Evolutionary conservation across 768 basidiomycete genomes (phyloP), one percentile per base, ranked within the genome.

Genomic region (Rhizopogon vesiculosus): DNA sequence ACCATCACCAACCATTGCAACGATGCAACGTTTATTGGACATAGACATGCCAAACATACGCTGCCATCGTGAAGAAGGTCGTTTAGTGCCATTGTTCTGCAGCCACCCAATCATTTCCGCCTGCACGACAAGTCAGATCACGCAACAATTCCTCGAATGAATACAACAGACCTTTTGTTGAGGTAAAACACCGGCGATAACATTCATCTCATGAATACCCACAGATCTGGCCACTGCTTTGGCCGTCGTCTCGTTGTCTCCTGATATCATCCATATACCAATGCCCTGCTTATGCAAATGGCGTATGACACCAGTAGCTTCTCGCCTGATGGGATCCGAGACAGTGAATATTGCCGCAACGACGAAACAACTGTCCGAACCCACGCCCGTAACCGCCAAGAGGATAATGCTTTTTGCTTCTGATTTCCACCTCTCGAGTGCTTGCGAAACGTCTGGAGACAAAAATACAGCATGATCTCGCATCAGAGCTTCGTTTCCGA

Each of bases 141-240:
- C 18, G 1, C 18, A 12, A 33, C 1, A 18, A 18, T 16, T n/a
- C 31, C 7, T 18, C 13, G 10, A 13, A 5, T 42, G 19, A 18
- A 3, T 31, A 33, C 1, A 7, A 35, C 69, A 46, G 46, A 83
- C 86, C 74, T 94, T 94, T 61, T 89, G 86, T 45, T 90, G 85
- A 3, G 92, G 92, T 3, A 93, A 75, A 0, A 91, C 89, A 0
- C 85, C 88, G 18, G 90, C 91, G 53, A 87, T 83, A 43, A 94
- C 86, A 59, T 89, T 84, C 25, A 72, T 72, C 40, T 74, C 68
- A 0, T 83, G 76, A 52, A 94, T 87, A 4, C 89, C 89, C 1
- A 90, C 83, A 54, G 69, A 72, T 55, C 69, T 69, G 0, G 87
- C 91, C 29, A 94, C 85, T 16, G 90, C 87, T 48, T 72, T 72